These are phyloP conservation scores for Gossypium herbaceum DNA, from an alignment of 345 rosid genomes.

Conservation along the genomic window DNA sequence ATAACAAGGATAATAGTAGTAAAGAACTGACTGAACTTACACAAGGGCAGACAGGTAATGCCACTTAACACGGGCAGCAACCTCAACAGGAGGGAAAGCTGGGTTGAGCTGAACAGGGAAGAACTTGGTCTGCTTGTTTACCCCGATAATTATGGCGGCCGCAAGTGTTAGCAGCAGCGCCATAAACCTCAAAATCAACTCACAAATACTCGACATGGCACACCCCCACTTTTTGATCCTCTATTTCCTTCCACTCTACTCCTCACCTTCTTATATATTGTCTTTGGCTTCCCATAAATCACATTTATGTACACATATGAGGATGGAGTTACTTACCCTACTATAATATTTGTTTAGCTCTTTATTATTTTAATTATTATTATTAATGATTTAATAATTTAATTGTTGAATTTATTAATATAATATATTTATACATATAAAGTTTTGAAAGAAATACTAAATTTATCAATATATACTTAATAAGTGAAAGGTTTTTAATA, in stretches of 20 bases:
- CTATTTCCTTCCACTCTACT: not conserved
- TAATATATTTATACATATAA: too few relatives aligned
- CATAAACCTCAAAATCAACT: slow-evolving; percentile 28
- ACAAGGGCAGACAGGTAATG: slow-evolving; percentile 44
- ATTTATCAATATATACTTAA: too few relatives aligned
- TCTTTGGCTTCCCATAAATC: not conserved
- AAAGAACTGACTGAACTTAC: slow-evolving; percentile 26
- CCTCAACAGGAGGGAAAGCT: slow-evolving; percentile 32
- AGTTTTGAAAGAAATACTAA: too few relatives aligned
- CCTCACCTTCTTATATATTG: not conserved
- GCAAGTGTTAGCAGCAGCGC: slow-evolving; percentile 40
- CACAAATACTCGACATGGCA: not conserved
- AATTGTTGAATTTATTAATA: too few relatives aligned
- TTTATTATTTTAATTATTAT: too few relatives aligned
- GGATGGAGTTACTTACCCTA: too few relatives aligned
- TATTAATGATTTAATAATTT: too few relatives aligned
- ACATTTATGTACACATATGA: too few relatives aligned
- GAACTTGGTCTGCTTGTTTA: slow-evolving; percentile 34
- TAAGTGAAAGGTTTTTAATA: too few relatives aligned
- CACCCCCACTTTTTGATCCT: not conserved
- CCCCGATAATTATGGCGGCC: slow-evolving; percentile 44
- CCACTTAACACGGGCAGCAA: slow-evolving; percentile 47
- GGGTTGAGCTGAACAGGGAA: slow-evolving; percentile 27
- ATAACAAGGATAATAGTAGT: not conserved
- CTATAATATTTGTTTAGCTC: too few relatives aligned